Base-by-base conservation (phyloP, 208 protist species). In the Naegleria lovaniensis region DNA sequence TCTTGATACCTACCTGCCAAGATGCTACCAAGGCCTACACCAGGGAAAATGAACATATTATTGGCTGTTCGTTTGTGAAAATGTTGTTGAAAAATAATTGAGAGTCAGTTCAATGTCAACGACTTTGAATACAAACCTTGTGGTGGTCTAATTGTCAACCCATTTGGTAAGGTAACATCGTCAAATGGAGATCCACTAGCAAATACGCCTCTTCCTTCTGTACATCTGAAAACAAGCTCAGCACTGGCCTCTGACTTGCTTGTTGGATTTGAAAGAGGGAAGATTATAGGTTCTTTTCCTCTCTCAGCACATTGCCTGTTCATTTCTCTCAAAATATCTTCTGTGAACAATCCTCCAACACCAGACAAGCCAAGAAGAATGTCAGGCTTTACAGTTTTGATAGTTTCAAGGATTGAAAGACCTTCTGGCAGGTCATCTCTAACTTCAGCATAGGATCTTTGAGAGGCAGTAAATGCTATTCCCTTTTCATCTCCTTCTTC, bases 111-210 rank as follows among this genome's bases (percentile, higher is more conserved):
- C n/a, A n/a, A n/a, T n/a, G n/a, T n/a, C n/a, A n/a, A n/a, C n/a
- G n/a, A n/a, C n/a, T n/a, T n/a, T n/a, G n/a, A 48, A 48, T 48
- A 48, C 43, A 48, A 48, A 48, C 43, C 43, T 84, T 84, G 33
- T 41, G 76, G 38, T 38, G 38, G 29, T 84, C 29, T 40, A 84
- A 84, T 84, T 0, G 15, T 36, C 15, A 38, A 16, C 15, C 38
- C 76, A 84, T 84, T 97, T 83, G 98, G 93, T 43, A 96, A 91
- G 16, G 93, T 93, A 36, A 97, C 96, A 33, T 95, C 93, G 5
- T 95, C 94, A 94, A 99, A 99, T 59, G 98, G 98, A 88, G 95
- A 98, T 88, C 98, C 98, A 48, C 94, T 96, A 58, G 98, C 98
- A 92, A 99, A 97, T 91, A 99, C 95, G 22, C 94, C 96, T 48